Conservation (phyloP, 2,329 filamentous ascomycete genomes). For the Xylariaceae sp. region DNA sequence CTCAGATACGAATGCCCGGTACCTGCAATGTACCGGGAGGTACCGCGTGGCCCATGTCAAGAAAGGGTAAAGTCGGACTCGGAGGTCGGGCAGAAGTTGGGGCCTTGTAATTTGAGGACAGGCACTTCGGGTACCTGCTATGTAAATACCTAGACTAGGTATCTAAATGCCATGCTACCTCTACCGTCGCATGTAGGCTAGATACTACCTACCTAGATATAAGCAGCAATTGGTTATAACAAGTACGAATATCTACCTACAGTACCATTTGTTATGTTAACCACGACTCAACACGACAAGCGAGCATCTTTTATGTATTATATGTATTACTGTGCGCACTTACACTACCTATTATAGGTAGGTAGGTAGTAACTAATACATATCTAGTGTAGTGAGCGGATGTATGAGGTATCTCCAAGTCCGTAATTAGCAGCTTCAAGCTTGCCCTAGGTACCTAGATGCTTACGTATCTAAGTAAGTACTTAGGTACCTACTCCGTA, state of each 20-base stretch:
- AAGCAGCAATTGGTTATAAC: background rate
- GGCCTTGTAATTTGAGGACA: slow-evolving; percentile 11
- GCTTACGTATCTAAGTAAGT: too few relatives aligned
- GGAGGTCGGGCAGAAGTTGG: slow-evolving; percentile 11
- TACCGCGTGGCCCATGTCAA: slow-evolving; percentile 19
- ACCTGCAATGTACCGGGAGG: slow-evolving; percentile 6
- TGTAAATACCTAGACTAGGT: too few relatives aligned
- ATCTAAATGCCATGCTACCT: too few relatives aligned
- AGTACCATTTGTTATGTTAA: background rate
- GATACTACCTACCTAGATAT: background rate
- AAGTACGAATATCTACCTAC: background rate
- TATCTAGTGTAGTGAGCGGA: too few relatives aligned
- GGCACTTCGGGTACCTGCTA: too few relatives aligned
- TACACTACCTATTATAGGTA: background rate
- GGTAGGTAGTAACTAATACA: background rate
- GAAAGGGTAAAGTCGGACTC: slow-evolving; percentile 23
- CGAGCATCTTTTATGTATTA: too few relatives aligned
- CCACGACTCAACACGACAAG: background rate
- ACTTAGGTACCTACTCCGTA: too few relatives aligned
- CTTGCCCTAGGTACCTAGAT: too few relatives aligned
- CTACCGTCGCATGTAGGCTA: background rate
- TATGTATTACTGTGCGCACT: background rate
- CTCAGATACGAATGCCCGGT: slow-evolving; percentile 30
- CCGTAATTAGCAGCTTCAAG: too few relatives aligned
- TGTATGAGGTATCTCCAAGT: background rate